Evolutionary conservation across 768 basidiomycete genomes (phyloP), one percentile per base, ranked within the genome.

Genomic region (Pulveroboletus frians): DNA sequence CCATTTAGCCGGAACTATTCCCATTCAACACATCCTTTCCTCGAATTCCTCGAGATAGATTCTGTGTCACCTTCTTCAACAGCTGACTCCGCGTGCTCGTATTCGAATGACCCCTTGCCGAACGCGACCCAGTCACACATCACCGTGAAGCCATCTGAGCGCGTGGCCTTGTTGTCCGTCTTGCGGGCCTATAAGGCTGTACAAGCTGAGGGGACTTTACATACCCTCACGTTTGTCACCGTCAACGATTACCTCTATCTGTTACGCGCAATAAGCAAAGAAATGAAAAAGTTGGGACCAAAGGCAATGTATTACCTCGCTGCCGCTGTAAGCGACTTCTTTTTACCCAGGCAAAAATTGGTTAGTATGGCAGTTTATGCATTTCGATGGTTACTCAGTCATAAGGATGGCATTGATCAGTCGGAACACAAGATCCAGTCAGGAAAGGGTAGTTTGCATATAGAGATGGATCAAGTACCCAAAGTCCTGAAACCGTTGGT

Each of bases 391-490:
- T 41, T 31, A 6, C 52, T 52, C 1, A 55, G 51, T 9, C 29
- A 36, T 21, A 27, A 13, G 35, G 8, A 21, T 38, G 17, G 18
- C 15, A 27, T 43, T 32, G 27, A 9, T 27, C 60, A 96, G 95
- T 87, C 92, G 1, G 92, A 92, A 69, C 96, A 99, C 71, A 99
- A 99, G 72, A 98, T 99, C 32, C 95, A 98, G 62, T 96, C 93
- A 1, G 90, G 91, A 26, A 93, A 95, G 63, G 95, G 94, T 2
- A 94, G 85, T 56, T 72, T 98, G 21, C 80, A 82, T 39, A 88
- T 98, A 48, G 94, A 98, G 68, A 99, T 98, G 96, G 96, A 99
- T 63, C 93, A 97, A 66, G 94, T 98, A 0, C 96, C 96, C 8
- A 99, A 99, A 69, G 85, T 97, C 31, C 72, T 99, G 39, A 88